These are phyloP conservation scores for Tripterygium wilfordii DNA, from an alignment of 177 flowering plant genomes.

Conservation along the genomic window DNA sequence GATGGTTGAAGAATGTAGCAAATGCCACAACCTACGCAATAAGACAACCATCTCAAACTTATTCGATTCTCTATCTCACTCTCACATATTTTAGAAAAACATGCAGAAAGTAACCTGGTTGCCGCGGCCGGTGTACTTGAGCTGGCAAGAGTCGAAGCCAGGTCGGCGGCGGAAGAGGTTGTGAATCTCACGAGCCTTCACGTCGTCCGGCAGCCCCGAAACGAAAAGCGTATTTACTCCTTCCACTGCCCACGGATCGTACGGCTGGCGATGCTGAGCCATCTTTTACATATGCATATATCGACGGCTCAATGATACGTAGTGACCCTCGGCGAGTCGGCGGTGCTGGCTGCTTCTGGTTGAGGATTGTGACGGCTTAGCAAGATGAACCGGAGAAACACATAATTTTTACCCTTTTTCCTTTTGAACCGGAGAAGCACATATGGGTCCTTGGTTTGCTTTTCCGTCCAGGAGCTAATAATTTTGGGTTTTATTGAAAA, in stretches of 20 bases:
- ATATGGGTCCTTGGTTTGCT: too few species aligned
- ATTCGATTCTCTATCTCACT: too few species aligned
- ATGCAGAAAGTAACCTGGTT: slow-evolving; percentile 50
- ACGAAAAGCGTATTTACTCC: slow-evolving; percentile 70
- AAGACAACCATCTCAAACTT: neutral
- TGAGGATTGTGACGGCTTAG: too few species aligned
- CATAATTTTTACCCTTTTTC: too few species aligned
- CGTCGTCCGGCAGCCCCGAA: slow-evolving; percentile 86
- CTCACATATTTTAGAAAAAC: too few species aligned
- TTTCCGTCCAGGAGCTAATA: too few species aligned
- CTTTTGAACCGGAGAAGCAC: too few species aligned
- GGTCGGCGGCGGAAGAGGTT: slow-evolving; percentile 86
- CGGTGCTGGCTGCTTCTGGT: too few species aligned
- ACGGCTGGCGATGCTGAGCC: neutral
- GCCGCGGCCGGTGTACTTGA: slow-evolving; percentile 90
- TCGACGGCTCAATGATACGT: too few species aligned
- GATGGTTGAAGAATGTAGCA: slow-evolving; percentile 78
- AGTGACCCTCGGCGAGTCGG: too few species aligned
- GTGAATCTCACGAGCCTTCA: slow-evolving; percentile 85
- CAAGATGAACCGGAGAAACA: too few species aligned
- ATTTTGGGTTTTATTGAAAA: too few species aligned
- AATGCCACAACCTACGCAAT: slow-evolving; percentile 81
- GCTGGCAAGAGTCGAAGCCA: slow-evolving; percentile 82
- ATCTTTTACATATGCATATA: neutral
- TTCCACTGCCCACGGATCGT: neutral